Evolutionary conservation across 345 rosid species (phyloP), one percentile per base, ranked within the genome.

Genomic region (Eucalyptus tenuipes): DNA sequence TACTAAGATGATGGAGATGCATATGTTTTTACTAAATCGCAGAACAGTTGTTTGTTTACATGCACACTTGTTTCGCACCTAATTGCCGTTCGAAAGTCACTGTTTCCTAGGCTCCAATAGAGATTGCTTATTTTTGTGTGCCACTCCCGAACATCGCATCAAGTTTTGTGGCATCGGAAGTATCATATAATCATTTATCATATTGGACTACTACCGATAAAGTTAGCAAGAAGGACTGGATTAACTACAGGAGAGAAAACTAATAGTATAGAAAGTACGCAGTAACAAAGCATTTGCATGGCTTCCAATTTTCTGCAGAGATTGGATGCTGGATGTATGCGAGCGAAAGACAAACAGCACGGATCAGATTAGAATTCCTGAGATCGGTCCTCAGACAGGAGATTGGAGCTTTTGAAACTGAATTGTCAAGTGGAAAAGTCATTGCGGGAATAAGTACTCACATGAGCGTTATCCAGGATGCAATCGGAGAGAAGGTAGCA

Each of bases 291-390:
- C 81, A 71, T 71, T 71, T 25, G 6, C 14, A 1, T 71, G 44
- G 45, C 27, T 52, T 52, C 61, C 42, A 25, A 44, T 18, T 29
- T 57, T 85, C 49, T 81, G 87, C 94, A 95, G 96, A 95, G 92
- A 90, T 92, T 15, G 96, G 94, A 86, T 94, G 96, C 91, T 95
- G 94, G 95, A 95, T 94, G 94, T 94, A 92, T 45, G 37, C 94
- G 31, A 92, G 96, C 44, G 94, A 95, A 92, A 91, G 97, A 64
- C 95, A 94, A 87, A 37, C 93, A 64, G 90, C 92, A 7, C 86
- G 91, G 45, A n/a, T 94, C 59, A 91, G 95, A 90, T 44, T 94
- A 55, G 92, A 89, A 10, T 95, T 49, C 91, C 87, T 92, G 11
- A 88, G 90, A 85, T 93, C 96, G 12, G 90, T 94, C 8, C 94